Evolutionary conservation across 73 alveolate genomes (phyloP).

Genomic region (Stentor coeruleus): DNA sequence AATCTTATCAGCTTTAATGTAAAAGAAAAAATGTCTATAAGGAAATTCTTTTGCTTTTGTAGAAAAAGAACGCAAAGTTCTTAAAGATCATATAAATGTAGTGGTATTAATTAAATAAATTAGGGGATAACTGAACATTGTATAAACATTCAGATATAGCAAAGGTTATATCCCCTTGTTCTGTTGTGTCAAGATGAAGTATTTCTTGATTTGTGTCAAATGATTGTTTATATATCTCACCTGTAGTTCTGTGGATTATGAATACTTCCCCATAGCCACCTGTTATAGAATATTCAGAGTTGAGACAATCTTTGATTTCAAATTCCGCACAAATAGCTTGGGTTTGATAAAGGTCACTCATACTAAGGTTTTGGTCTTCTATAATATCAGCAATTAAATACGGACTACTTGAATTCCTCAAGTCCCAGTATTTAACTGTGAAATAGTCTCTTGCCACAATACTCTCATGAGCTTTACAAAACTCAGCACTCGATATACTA

Average conservation of each 20-base stretch:
- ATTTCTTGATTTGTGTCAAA: background rate
- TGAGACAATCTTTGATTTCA: background rate
- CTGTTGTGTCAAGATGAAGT: background rate
- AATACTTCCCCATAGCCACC: conserved; percentile 11
- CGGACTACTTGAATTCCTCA: background rate
- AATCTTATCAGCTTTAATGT: too few relatives aligned
- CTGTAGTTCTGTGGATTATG: background rate
- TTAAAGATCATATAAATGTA: too few relatives aligned
- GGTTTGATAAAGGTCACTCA: background rate
- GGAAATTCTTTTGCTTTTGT: too few relatives aligned
- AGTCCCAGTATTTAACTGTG: conserved; percentile 14
- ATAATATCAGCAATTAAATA: background rate
- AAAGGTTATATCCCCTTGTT: background rate
- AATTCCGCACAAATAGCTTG: conserved; percentile 19
- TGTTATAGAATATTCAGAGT: background rate
- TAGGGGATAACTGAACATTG: too few relatives aligned
- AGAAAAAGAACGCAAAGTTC: too few relatives aligned
- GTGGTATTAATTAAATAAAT: too few relatives aligned
- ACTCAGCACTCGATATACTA: conserved; percentile 19
- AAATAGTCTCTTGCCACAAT: conserved; percentile 23
- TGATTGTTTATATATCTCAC: background rate
- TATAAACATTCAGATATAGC: background rate
- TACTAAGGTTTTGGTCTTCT: background rate
- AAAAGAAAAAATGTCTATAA: too few relatives aligned
- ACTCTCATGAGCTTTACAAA: background rate